Conservation (phyloP, 148 eudicot genomes). For the Rhododendron henanense region DNA sequence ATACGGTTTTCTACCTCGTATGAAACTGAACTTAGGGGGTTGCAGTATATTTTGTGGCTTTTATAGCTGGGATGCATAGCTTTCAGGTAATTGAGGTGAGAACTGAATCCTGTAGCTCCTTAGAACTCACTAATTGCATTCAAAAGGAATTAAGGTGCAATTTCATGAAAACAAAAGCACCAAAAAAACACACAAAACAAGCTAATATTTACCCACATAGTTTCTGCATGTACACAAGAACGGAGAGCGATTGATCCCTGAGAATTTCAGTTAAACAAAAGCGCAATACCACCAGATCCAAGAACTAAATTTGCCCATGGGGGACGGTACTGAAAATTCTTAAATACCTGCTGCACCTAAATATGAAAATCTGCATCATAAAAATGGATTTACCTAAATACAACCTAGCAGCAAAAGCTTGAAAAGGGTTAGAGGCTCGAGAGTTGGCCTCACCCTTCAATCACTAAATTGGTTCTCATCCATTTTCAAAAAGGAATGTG, state of each 20-base stretch:
- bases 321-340: not conserved
- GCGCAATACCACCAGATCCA: not conserved
- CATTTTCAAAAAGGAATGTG: not conserved
- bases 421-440: not conserved
- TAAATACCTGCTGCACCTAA: not conserved
- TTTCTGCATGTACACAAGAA: not conserved
- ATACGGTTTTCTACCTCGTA: not conserved
- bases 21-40: not conserved
- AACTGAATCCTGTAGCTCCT: not conserved
- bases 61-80: not conserved
- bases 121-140: not conserved
- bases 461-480: not conserved
- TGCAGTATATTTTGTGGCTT: not conserved
- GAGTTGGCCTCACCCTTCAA: not conserved
- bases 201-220: not conserved
- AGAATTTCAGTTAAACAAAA: not conserved
- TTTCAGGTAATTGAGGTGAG: not conserved
- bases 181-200: not conserved
- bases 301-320: not conserved
- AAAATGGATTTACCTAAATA: not conserved
- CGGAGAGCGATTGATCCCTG: not conserved
- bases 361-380: not conserved
- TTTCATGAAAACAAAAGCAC: not conserved
- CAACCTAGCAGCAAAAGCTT: not conserved
- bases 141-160: not conserved